A percentile compares a stretch with the other conserved stretches of the same genome.
phyloP scores from a whole-genome alignment of 2,329 filamentous ascomycete genomes.

The Talaromyces sp. region DNA sequence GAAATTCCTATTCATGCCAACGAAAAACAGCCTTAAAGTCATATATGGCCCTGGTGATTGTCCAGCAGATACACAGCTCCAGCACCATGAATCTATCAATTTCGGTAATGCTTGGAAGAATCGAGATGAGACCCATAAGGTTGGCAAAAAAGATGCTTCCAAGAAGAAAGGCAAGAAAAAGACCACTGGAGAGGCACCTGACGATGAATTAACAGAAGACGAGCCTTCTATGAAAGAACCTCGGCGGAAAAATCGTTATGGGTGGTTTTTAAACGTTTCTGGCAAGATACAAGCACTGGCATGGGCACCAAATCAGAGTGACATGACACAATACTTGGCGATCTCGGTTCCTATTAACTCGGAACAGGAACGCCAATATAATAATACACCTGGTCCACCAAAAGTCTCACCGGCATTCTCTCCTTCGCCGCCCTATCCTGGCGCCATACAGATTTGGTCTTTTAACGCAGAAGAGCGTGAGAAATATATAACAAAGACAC shows the following conservation, averaged over 20 bases:
- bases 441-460: conserved; percentile 55
- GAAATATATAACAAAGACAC: conserved; percentile 25
- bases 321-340: conserved; percentile 52
- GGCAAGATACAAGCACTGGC: conserved; percentile 46
- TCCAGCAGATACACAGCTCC: conserved; percentile 40
- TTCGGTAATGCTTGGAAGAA: conserved; percentile 41
- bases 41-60: conserved; percentile 46
- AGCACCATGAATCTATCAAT: conserved; percentile 37
- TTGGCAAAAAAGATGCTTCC: not conserved
- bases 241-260: conserved; percentile 29
- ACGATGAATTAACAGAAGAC: not conserved
- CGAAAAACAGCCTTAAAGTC: conserved; percentile 34
- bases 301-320: conserved; percentile 42
- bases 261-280: conserved; percentile 55
- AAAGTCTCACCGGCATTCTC: conserved; percentile 46
- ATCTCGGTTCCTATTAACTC: conserved; percentile 38
- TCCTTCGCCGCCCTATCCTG: conserved; percentile 43
- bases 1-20: conserved; percentile 37
- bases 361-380: conserved; percentile 28
- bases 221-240: conserved; percentile 4
- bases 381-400: conserved; percentile 23
- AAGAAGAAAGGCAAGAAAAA: conserved; percentile 16
- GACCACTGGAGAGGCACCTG: conserved; percentile 10
- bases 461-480: conserved; percentile 37
- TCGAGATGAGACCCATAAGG: conserved; percentile 8